These are phyloP conservation scores for Nothophytophthora sp. DNA, from an alignment of 352 stramenopile genomes.

Conservation along the genomic window DNA sequence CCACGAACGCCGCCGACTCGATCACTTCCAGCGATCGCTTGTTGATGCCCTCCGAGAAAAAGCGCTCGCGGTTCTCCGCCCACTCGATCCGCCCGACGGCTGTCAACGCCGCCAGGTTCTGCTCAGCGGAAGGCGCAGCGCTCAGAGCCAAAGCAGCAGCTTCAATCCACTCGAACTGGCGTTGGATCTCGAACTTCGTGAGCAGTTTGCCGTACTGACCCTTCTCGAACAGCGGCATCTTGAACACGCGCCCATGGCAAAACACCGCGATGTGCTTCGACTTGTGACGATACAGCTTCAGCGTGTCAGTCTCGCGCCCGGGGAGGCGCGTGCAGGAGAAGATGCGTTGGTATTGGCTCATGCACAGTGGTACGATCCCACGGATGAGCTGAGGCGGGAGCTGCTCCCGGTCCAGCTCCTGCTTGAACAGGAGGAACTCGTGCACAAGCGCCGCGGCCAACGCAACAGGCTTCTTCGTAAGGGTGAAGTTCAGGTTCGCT, in stretches of 20 bases:
- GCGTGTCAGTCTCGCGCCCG: conserved; percentile 77
- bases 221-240: conserved; percentile 86
- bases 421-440: conserved; percentile 88
- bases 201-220: conserved; percentile 73
- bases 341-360: conserved; percentile 90
- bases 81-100: conserved; percentile 83
- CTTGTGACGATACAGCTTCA: conserved; percentile 72
- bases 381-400: conserved; percentile 82
- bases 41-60: conserved; percentile 88
- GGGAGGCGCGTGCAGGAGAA: conserved; percentile 91
- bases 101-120: conserved; percentile 81
- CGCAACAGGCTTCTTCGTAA: conserved; percentile 61
- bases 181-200: conserved; percentile 79
- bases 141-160: conserved; percentile 40
- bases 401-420: conserved; percentile 83
- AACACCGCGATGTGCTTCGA: conserved; percentile 90
- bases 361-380: conserved; percentile 88
- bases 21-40: conserved; percentile 81
- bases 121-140: conserved; percentile 32
- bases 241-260: conserved; percentile 87
- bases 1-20: conserved; percentile 79
- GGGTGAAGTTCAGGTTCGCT: conserved; percentile 60
- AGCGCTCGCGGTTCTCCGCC: conserved; percentile 88
- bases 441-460: conserved; percentile 70
- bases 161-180: conserved; percentile 77